Evolutionary conservation across 2,329 filamentous ascomycete species (phyloP).

Genomic region (Xylaria hypoxylon): DNA sequence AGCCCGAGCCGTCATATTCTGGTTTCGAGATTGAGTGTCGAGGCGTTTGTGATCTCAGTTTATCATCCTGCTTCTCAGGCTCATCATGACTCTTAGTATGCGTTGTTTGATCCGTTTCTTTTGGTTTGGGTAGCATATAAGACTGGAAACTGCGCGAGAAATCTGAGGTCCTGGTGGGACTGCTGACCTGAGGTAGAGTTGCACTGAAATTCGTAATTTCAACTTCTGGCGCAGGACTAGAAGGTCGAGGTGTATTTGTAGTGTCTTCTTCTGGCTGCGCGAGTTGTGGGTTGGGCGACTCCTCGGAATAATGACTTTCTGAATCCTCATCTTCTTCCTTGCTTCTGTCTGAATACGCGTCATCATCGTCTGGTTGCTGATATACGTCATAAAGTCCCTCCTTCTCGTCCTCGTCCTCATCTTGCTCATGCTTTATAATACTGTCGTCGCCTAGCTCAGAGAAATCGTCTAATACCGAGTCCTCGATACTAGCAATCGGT

Average conservation of each 20-base stretch:
- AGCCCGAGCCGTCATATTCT: conserved; percentile 71
- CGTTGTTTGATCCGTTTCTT: conserved; percentile 51
- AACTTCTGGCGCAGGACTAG: conserved; percentile 53
- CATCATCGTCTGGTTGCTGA: conserved; percentile 61
- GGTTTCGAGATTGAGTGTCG: conserved; percentile 65
- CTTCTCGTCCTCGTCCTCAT: conserved; percentile 69
- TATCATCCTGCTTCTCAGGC: conserved; percentile 51
- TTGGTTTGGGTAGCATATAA: conserved; percentile 60
- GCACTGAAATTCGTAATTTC: conserved; percentile 51
- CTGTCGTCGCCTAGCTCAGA: conserved; percentile 66
- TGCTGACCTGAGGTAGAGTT: conserved; percentile 55
- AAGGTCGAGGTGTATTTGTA: conserved; percentile 62
- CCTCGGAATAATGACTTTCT: conserved; percentile 68
- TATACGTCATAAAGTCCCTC: conserved; percentile 77
- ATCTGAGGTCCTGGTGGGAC: conserved; percentile 51
- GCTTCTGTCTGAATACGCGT: conserved; percentile 46
- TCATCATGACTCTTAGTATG: conserved; percentile 52
- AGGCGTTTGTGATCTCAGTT: conserved; percentile 58
- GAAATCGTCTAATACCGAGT: conserved; percentile 66
- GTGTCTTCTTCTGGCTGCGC: conserved; percentile 58
- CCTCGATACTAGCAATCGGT: conserved; percentile 88
- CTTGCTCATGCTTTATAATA: conserved; percentile 75
- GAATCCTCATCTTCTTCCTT: conserved; percentile 62
- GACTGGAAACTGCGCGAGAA: conserved; percentile 60
- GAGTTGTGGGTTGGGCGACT: conserved; percentile 46